Evolutionary conservation across 371 early-diverging fungal species (phyloP).

Genomic region (Actinomortierella wolfii): DNA sequence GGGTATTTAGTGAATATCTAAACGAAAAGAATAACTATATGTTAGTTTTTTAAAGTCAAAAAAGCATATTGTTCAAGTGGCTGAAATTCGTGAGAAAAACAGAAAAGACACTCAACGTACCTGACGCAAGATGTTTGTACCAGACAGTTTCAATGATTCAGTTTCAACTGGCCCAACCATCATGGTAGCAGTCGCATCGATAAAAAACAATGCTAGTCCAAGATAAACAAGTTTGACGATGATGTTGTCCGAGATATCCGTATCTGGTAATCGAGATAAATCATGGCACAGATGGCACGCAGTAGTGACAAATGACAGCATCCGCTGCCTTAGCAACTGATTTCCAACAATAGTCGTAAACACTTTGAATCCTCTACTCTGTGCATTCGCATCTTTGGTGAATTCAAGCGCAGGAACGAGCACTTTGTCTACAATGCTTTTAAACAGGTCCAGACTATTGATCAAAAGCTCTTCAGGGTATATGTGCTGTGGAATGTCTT

Average conservation of each 20-base stretch:
- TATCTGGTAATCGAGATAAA: neutral
- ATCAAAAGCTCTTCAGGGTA: constrained; percentile 37
- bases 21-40: neutral
- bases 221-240: constrained; percentile 35
- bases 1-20: constrained; percentile 66
- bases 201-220: constrained; percentile 37
- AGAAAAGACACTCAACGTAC: constrained; percentile 6
- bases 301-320: constrained; percentile 15
- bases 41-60: neutral
- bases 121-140: constrained; percentile 26
- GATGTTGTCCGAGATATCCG: constrained; percentile 26
- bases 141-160: constrained; percentile 32
- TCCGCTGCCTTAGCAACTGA: constrained; percentile 3
- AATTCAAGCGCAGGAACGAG: constrained; percentile 27
- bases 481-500: constrained; percentile 16
- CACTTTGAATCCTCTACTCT: neutral
- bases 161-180: constrained; percentile 20
- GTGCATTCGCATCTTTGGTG: constrained; percentile 8
- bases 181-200: constrained; percentile 25
- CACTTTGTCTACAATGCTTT: constrained; percentile 18
- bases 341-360: constrained; percentile 9
- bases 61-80: neutral
- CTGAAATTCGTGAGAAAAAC: neutral
- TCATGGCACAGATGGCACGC: constrained; percentile 5
- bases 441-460: constrained; percentile 19